Conservation (phyloP, 106 monocot genomes). For the Acorus gramineus region DNA sequence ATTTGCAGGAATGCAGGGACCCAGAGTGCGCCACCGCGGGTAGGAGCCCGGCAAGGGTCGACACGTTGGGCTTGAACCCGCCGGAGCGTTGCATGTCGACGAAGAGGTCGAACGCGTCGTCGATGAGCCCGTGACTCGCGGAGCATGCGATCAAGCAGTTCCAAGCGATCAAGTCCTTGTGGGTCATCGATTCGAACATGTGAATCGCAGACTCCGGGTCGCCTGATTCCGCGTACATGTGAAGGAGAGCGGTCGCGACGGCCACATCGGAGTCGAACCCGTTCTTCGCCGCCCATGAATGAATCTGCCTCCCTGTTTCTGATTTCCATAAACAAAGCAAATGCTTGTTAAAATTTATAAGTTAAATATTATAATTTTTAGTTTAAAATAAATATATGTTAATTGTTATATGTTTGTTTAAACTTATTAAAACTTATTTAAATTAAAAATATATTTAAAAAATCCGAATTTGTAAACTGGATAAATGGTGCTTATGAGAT, state of each 20-base stretch:
- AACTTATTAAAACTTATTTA: too few relatives aligned
- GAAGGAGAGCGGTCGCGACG: constrained; percentile 10
- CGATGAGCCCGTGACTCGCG: constrained; percentile 3
- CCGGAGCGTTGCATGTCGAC: constrained; percentile 7
- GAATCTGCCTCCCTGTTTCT: background rate
- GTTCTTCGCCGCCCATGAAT: constrained; percentile 13
- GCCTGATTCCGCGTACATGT: constrained; percentile 15
- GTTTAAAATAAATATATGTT: too few relatives aligned
- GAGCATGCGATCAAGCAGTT: constrained; percentile 15
- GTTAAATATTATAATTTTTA: too few relatives aligned
- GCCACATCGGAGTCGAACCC: constrained; percentile 3
- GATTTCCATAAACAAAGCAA: background rate
- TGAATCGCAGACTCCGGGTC: constrained; percentile 11
- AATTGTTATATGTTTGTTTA: too few relatives aligned
- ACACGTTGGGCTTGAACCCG: constrained; percentile 14
- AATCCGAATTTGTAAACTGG: too few relatives aligned
- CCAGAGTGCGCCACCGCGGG: constrained; percentile 14
- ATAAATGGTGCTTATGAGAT: too few relatives aligned
- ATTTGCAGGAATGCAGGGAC: constrained; percentile 9
- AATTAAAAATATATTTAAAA: too few relatives aligned
- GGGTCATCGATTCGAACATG: constrained; percentile 9
- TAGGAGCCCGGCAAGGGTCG: constrained; percentile 20
- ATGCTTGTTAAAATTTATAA: constrained; percentile 1
- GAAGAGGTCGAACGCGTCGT: constrained; percentile 9
- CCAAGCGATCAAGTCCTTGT: constrained; percentile 18